Evolutionary conservation across 208 protist genomes (phyloP).

Genomic region (Zelonia costaricensis): DNA sequence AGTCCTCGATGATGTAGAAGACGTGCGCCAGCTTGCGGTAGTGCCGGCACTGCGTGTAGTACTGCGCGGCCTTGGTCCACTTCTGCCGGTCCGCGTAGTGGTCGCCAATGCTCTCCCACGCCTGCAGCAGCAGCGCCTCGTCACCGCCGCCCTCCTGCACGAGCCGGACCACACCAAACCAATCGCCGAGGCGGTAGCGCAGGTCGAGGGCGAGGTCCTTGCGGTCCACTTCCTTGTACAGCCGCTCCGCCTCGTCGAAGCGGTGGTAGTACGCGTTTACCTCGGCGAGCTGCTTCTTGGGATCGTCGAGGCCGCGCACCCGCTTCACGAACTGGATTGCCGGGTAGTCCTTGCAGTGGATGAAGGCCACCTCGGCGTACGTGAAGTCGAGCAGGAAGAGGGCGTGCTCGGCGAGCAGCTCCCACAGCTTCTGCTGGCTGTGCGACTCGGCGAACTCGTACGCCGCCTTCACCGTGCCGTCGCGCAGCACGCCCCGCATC

Average conservation of each 20-base stretch:
- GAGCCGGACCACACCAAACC: slow-evolving; percentile 94
- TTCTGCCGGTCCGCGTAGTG: slow-evolving; percentile 95
- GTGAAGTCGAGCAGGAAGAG: slow-evolving; percentile 88
- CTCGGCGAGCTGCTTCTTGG: slow-evolving; percentile 95
- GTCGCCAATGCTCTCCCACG: slow-evolving; percentile 96
- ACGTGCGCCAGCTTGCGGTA: slow-evolving; percentile 87
- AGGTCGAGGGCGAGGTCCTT: slow-evolving; percentile 96
- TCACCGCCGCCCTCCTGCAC: slow-evolving; percentile 92
- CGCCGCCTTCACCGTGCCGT: slow-evolving; percentile 82
- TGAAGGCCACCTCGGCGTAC: slow-evolving; percentile 93
- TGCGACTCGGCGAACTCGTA: slow-evolving; percentile 94
- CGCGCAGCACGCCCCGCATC: slow-evolving; percentile 68
- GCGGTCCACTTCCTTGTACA: slow-evolving; percentile 96
- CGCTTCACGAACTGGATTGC: slow-evolving; percentile 97
- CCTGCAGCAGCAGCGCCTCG: slow-evolving; percentile 87
- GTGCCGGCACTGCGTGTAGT: slow-evolving; percentile 95
- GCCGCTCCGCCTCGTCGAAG: slow-evolving; percentile 96
- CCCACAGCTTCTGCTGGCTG: slow-evolving; percentile 90
- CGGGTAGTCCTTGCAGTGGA: slow-evolving; percentile 94
- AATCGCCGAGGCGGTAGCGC: slow-evolving; percentile 93
- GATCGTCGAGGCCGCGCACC: slow-evolving; percentile 89
- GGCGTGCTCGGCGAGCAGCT: slow-evolving; percentile 93
- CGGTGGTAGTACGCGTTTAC: slow-evolving; percentile 94
- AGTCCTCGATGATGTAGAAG: slow-evolving; percentile 95
- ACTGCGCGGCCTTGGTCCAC: slow-evolving; percentile 94